Evolutionary conservation across 2,329 filamentous ascomycete genomes (phyloP).

Genomic region (Capronia americana): DNA sequence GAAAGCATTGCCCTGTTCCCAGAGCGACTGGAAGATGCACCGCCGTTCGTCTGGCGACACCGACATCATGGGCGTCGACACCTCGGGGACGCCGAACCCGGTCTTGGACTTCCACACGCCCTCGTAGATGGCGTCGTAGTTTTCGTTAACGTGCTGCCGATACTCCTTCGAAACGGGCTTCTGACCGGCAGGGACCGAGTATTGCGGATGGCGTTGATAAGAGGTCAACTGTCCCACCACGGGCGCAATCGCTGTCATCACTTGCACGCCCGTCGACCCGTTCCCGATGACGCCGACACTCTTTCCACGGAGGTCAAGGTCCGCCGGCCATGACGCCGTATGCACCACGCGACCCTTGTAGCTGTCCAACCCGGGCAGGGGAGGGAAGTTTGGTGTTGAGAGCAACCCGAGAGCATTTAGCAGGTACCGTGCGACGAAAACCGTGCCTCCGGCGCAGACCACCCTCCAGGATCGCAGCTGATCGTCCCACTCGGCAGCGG

Average conservation of each 20-base stretch:
- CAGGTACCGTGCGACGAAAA: conserved; percentile 49
- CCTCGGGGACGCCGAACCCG: conserved; percentile 64
- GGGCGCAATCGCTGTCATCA: conserved; percentile 65
- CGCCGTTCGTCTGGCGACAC: conserved; percentile 43
- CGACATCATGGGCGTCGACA: conserved; percentile 38
- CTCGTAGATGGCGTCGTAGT: conserved; percentile 20
- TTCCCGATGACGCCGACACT: conserved; percentile 69
- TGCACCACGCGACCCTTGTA: conserved; percentile 67
- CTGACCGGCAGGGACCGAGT: conserved; percentile 66
- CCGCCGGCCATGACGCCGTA: conserved; percentile 61
- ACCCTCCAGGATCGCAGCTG: conserved; percentile 51
- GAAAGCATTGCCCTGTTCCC: conserved; percentile 59
- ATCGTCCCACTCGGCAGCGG: conserved; percentile 50
- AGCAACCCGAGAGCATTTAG: conserved; percentile 58
- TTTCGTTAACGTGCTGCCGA: conserved; percentile 49
- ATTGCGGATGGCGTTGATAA: conserved; percentile 69
- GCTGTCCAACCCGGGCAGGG: conserved; percentile 62
- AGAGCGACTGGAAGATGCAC: conserved; percentile 56
- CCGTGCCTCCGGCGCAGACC: conserved; percentile 47
- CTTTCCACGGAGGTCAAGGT: conserved; percentile 63
- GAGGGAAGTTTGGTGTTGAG: conserved; percentile 64
- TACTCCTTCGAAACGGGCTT: conserved; percentile 54
- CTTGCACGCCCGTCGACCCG: conserved; percentile 68
- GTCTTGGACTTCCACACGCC: conserved; percentile 56
- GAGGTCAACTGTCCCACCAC: conserved; percentile 57